phyloP scores from a whole-genome alignment of 257 asterid species.

The Jasminum sambac region DNA sequence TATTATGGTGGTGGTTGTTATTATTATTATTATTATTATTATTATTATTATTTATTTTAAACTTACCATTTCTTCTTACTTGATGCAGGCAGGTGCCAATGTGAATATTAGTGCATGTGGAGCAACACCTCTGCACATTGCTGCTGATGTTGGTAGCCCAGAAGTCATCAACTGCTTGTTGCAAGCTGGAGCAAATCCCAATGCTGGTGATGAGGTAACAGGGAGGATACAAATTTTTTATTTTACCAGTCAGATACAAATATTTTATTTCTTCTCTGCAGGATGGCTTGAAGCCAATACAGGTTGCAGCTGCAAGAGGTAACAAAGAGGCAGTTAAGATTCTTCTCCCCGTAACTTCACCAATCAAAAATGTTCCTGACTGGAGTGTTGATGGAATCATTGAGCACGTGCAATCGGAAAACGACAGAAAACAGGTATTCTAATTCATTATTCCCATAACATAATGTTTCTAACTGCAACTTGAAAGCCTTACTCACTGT shows the following conservation, averaged over 20 bases:
- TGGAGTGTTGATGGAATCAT: constrained; percentile 86
- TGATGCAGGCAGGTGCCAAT: constrained; percentile 75
- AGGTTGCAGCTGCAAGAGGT: constrained; percentile 77
- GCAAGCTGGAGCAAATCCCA: constrained; percentile 90
- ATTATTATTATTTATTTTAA: no score
- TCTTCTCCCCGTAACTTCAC: constrained; percentile 65
- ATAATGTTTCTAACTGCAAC: not conserved
- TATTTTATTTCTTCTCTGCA: constrained; percentile 36
- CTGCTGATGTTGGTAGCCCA: constrained; percentile 76
- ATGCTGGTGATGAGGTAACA: constrained; percentile 73
- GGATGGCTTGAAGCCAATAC: constrained; percentile 83
- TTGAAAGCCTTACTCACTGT: not conserved
- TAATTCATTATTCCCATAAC: not conserved
- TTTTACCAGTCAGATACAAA: constrained; percentile 11
- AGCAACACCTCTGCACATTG: constrained; percentile 91
- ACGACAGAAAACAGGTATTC: constrained; percentile 51
- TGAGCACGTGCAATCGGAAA: constrained; percentile 56
- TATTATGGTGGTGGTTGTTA: no score
- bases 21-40: no score
- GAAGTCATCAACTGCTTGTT: constrained; percentile 75
- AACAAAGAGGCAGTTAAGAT: constrained; percentile 68
- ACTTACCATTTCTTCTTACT: constrained; percentile 25
- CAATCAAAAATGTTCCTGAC: constrained; percentile 41
- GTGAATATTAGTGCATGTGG: constrained; percentile 86
- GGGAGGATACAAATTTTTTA: no score